Evolutionary conservation across 2,329 filamentous ascomycete genomes (phyloP).

Genomic region (Nemania diffusa): DNA sequence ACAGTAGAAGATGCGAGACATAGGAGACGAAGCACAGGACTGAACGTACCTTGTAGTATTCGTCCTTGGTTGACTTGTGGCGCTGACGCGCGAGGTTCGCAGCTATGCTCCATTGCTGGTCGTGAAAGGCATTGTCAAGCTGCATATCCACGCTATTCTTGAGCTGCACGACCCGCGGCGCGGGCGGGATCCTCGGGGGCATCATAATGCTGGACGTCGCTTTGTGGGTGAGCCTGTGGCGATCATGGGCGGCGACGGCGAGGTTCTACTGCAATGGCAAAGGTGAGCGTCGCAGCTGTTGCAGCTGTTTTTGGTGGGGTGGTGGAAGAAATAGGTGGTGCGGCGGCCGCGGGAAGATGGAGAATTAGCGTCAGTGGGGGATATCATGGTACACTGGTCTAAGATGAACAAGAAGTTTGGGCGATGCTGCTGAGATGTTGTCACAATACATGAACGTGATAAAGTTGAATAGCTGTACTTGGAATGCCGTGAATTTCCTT

Average conservation of each 20-base stretch:
- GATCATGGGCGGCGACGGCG: neutral
- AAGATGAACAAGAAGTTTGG: neutral
- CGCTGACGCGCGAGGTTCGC: constrained; percentile 64
- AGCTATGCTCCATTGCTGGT: constrained; percentile 64
- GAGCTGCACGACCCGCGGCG: constrained; percentile 10
- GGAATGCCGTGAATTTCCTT: neutral
- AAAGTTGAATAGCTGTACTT: neutral
- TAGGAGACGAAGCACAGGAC: neutral
- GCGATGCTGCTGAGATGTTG: neutral
- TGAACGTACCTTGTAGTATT: constrained; percentile 63
- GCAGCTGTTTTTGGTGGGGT: neutral
- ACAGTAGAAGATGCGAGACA: neutral
- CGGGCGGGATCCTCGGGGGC: constrained; percentile 12
- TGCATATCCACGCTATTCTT: constrained; percentile 30
- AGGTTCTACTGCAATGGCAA: neutral
- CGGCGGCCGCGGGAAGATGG: neutral
- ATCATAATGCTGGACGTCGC: neutral
- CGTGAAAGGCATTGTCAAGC: constrained; percentile 65
- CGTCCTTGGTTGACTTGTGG: constrained; percentile 60
- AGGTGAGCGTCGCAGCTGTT: neutral
- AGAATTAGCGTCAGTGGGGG: neutral
- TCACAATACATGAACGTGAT: neutral
- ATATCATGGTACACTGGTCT: neutral
- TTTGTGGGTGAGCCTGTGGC: neutral
- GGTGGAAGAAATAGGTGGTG: neutral